Conservation (phyloP, 2,329 filamentous ascomycete species). For the Pseudohalonectria lignicola region DNA sequence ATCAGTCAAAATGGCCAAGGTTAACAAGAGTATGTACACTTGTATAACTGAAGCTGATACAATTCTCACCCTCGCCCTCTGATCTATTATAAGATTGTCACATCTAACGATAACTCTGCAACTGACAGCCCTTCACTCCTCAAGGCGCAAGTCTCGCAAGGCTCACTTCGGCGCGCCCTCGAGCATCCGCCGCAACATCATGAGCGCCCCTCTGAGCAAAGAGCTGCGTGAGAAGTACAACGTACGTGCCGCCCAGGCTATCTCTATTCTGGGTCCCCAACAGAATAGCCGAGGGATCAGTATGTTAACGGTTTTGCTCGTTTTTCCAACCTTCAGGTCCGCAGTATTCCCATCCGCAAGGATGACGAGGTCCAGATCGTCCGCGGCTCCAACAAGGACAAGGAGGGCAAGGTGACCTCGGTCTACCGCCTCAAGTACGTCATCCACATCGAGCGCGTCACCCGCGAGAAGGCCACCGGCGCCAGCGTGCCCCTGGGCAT, state of each 20-base stretch:
- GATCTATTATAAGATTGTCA: neutral
- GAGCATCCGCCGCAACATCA: slow-evolving; percentile 88
- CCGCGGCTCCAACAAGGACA: slow-evolving; percentile 91
- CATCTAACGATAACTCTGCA: slow-evolving; percentile 7
- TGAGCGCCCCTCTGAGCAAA: slow-evolving; percentile 92
- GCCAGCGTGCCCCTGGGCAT: slow-evolving; percentile 91
- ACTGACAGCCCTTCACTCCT: slow-evolving; percentile 55
- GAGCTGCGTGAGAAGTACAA: slow-evolving; percentile 99
- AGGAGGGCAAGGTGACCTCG: slow-evolving; percentile 94
- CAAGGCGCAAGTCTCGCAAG: slow-evolving; percentile 97
- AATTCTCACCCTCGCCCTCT: neutral
- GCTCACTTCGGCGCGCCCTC: slow-evolving; percentile 95
- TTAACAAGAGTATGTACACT: slow-evolving; percentile 9
- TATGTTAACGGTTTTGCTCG: slow-evolving; percentile 48
- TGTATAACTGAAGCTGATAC: too few species aligned
- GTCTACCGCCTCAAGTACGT: slow-evolving; percentile 98
- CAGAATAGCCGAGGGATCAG: neutral
- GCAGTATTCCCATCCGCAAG: slow-evolving; percentile 94
- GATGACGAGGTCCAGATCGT: slow-evolving; percentile 91
- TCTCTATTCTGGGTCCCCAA: neutral
- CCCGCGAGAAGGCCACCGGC: slow-evolving; percentile 94
- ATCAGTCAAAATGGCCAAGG: slow-evolving; percentile 9
- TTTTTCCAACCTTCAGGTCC: slow-evolving; percentile 50
- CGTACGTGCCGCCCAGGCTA: slow-evolving; percentile 42
- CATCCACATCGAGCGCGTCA: slow-evolving; percentile 93